A percentile compares a stretch with the other conserved stretches of the same genome.
Evolutionary conservation across 768 basidiomycete species (phyloP).

Genomic region (Peribolospora baueri): DNA sequence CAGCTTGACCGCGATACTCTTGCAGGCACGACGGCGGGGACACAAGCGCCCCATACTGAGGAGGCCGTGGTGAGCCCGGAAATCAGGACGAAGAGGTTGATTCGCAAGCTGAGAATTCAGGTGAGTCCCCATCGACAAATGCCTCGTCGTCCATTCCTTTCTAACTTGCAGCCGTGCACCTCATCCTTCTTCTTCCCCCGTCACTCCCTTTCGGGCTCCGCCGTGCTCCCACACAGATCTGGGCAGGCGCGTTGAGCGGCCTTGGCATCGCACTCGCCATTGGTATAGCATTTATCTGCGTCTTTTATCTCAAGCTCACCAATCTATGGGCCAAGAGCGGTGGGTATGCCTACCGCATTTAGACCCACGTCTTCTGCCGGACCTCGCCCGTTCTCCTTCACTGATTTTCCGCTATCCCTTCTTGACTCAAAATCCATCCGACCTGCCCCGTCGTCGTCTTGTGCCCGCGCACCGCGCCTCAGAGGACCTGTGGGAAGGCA

Average conservation of each 20-base stretch:
- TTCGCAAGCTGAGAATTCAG: constrained; percentile 37
- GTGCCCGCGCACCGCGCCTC: constrained; percentile 60
- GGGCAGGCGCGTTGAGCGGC: constrained; percentile 47
- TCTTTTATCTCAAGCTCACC: constrained; percentile 6
- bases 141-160: not conserved
- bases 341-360: not conserved
- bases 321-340: not conserved
- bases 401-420: not conserved
- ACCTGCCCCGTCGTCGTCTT: constrained; percentile 30
- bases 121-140: constrained; percentile 5
- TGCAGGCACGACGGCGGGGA: not conserved
- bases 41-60: not conserved
- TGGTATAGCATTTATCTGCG: not conserved
- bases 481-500: constrained; percentile 84
- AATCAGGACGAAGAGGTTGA: constrained; percentile 17
- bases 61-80: constrained; percentile 3
- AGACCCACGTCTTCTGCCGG: not conserved
- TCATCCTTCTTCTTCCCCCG: not conserved
- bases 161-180: not conserved
- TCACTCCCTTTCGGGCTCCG: not conserved
- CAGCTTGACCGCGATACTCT: too few species aligned
- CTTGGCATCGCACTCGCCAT: constrained; percentile 56
- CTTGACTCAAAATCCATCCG: not conserved
- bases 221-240: constrained; percentile 29
- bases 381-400: not conserved